These are phyloP conservation scores for Forsythia viridissima DNA, from an alignment of 257 asterid species.

Conservation along the genomic window DNA sequence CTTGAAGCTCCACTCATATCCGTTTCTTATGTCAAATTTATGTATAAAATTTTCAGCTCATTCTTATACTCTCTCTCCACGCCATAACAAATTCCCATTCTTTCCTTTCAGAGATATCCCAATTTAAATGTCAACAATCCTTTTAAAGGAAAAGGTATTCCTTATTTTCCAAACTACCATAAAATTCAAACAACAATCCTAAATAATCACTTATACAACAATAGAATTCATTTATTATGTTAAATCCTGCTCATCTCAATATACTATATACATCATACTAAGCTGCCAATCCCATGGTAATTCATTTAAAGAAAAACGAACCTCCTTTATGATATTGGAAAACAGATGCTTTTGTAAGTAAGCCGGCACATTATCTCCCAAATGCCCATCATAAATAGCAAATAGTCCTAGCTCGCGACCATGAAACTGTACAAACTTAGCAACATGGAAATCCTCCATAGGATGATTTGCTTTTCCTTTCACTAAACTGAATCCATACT, in stretches of 20 bases:
- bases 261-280: neutral
- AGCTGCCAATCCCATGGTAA: neutral
- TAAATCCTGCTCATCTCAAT: neutral
- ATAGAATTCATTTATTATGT: neutral
- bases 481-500: constrained; percentile 54
- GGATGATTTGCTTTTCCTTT: constrained; percentile 75
- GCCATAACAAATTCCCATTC: neutral
- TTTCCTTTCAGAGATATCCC: neutral
- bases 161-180: neutral
- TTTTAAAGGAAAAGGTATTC: neutral
- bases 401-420: constrained; percentile 81
- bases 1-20: neutral
- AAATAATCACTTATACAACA: neutral
- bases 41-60: neutral
- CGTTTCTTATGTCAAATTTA: neutral
- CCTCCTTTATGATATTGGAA: constrained; percentile 88
- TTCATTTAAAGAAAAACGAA: constrained; percentile 28
- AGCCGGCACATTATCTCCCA: constrained; percentile 92
- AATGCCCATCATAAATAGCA: constrained; percentile 87
- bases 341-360: constrained; percentile 84
- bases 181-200: neutral
- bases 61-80: neutral
- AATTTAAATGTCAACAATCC: neutral
- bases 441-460: constrained; percentile 91
- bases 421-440: constrained; percentile 48